Percentiles rank a stretch among this genome's conserved stretches.
phyloP scores from a whole-genome alignment of 2,329 filamentous ascomycete species.

The Tricladium varicosporioides region DNA sequence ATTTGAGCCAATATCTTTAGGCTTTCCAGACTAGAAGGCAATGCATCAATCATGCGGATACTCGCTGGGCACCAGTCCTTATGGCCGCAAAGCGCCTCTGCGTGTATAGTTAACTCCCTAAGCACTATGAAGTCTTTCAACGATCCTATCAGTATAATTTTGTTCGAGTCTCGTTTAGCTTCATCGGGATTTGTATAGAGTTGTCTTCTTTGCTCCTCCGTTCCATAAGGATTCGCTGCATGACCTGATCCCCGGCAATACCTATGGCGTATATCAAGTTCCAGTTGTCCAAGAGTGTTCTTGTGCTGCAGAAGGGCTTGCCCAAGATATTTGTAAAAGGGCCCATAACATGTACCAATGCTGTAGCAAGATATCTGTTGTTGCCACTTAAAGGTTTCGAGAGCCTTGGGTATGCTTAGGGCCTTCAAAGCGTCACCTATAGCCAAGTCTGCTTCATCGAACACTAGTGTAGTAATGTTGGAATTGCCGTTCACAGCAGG shows the following conservation, averaged over 20 bases:
- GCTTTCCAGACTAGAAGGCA: conserved; percentile 6
- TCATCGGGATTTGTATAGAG: too few relatives aligned
- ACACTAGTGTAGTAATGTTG: conserved; percentile 10
- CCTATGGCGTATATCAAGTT: conserved; percentile 11
- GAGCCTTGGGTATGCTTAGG: conserved; percentile 7
- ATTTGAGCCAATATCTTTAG: conserved; percentile 4
- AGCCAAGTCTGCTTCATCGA: conserved; percentile 13
- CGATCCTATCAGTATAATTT: conserved; percentile 13
- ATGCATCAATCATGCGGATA: conserved; percentile 4
- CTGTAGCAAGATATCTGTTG: background rate
- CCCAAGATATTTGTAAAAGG: conserved; percentile 8
- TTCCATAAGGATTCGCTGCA: conserved; percentile 1
- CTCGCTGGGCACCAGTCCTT: conserved; percentile 7
- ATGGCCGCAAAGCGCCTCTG: conserved; percentile 13
- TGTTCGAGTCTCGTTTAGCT: too few relatives aligned
- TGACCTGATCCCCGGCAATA: conserved; percentile 1
- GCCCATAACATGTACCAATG: background rate
- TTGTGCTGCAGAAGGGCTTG: conserved; percentile 8
- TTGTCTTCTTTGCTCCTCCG: too few relatives aligned
- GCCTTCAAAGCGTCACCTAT: conserved; percentile 1
- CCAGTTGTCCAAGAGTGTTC: conserved; percentile 2
- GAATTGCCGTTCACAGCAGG: conserved; percentile 1
- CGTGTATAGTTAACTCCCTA: conserved; percentile 13
- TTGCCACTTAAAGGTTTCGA: conserved; percentile 11
- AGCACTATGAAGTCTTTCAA: conserved; percentile 7